These are phyloP conservation scores for Crithidia bombi DNA, from an alignment of 208 protist genomes.

Conservation along the genomic window DNA sequence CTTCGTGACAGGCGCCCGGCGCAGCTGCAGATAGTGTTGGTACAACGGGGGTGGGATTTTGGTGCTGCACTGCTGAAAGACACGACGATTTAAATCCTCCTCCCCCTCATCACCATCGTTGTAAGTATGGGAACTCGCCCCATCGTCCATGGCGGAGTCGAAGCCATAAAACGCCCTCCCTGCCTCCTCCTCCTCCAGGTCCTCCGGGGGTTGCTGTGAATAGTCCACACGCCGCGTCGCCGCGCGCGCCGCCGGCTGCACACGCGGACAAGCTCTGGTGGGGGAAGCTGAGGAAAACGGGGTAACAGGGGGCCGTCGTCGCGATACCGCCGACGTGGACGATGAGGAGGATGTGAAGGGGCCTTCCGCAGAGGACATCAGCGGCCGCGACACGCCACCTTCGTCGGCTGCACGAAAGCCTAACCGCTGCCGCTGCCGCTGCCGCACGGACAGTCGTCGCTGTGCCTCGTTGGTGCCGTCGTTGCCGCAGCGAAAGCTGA, in stretches of 20 bases:
- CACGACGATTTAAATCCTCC: constrained; percentile 25
- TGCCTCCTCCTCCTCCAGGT: neutral
- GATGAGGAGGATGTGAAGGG: neutral
- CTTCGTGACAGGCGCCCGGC: constrained; percentile 44
- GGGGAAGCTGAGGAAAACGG: constrained; percentile 4
- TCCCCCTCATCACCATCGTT: constrained; percentile 2
- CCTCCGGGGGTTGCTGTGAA: neutral
- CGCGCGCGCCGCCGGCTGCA: constrained; percentile 4
- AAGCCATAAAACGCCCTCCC: neutral
- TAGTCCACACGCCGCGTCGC: neutral
- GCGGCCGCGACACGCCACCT: neutral
- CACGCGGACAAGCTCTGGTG: neutral
- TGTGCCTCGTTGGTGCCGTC: constrained; percentile 8
- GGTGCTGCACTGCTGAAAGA: constrained; percentile 31
- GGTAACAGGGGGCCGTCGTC: constrained; percentile 5
- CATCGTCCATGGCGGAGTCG: neutral
- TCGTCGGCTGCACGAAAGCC: constrained; percentile 10
- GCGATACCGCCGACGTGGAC: neutral
- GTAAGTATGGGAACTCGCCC: too few species aligned
- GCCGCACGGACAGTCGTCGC: constrained; percentile 1
- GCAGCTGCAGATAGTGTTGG: constrained; percentile 44
- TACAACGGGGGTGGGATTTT: constrained; percentile 36
- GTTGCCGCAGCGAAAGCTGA: neutral
- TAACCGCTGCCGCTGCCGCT: neutral
- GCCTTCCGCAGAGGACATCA: neutral